A percentile compares a stretch with the other conserved stretches of the same genome.
These are phyloP conservation scores for Solioccasus polychromus DNA, from an alignment of 768 basidiomycete genomes.

Conservation along the genomic window DNA sequence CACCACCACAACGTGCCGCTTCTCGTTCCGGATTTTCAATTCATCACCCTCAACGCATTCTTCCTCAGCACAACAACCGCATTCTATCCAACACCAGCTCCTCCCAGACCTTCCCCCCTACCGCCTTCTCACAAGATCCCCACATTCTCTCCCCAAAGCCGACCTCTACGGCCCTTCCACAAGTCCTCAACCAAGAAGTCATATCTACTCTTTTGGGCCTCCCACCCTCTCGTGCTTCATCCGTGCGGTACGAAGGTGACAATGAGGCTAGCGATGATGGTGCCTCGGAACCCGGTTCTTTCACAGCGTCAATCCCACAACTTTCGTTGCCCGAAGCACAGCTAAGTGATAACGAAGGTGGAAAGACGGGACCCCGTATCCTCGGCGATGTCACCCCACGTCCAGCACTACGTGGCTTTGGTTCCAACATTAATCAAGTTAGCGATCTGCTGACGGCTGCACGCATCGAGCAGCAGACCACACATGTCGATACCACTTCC, in stretches of 20 bases:
- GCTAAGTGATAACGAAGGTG: constrained; percentile 14
- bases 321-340: constrained; percentile 24
- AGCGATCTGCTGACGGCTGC: constrained; percentile 27
- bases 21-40: constrained; percentile 15
- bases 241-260: constrained; percentile 54
- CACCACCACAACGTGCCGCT: constrained; percentile 19
- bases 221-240: constrained; percentile 36
- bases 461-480: constrained; percentile 17
- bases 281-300: constrained; percentile 38
- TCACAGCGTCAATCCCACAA: constrained; percentile 40
- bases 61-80: constrained; percentile 11
- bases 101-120: constrained; percentile 14
- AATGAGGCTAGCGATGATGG: constrained; percentile 42
- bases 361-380: constrained; percentile 17
- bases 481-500: constrained; percentile 2
- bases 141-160: constrained; percentile 58
- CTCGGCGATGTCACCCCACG: constrained; percentile 63
- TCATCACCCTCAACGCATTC: constrained; percentile 17
- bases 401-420: constrained; percentile 38
- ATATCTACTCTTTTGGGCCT: constrained; percentile 63
- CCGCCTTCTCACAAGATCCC: constrained; percentile 26
- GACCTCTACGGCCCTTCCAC: constrained; percentile 50
- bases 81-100: constrained; percentile 4
- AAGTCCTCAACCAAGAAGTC: constrained; percentile 70
- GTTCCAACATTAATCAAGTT: constrained; percentile 32